phyloP scores from a whole-genome alignment of 2,329 filamentous ascomycete genomes.

The Ophiostoma sp. region DNA sequence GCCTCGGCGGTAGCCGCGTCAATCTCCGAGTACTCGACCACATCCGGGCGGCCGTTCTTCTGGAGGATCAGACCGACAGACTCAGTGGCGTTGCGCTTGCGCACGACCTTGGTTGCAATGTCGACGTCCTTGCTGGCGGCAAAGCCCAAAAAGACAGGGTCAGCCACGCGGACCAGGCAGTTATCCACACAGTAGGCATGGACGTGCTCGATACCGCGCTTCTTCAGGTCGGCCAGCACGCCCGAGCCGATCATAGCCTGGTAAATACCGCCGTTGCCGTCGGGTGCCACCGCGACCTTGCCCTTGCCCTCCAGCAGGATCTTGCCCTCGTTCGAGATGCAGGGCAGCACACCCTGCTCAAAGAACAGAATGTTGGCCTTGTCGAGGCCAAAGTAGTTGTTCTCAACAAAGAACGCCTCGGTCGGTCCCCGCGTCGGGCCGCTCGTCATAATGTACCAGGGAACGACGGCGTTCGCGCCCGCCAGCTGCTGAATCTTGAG shows the following conservation, averaged over 20 bases:
- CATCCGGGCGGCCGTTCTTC: conserved; percentile 94
- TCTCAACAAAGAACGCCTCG: conserved; percentile 86
- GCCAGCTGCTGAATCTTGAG: conserved; percentile 81
- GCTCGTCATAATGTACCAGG: conserved; percentile 99
- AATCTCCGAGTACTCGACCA: conserved; percentile 98
- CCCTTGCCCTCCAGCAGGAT: conserved; percentile 89
- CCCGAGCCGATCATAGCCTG: conserved; percentile 79
- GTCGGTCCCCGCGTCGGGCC: conserved; percentile 89
- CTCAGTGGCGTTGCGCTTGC: conserved; percentile 95
- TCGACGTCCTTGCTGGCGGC: conserved; percentile 83
- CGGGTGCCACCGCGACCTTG: conserved; percentile 90
- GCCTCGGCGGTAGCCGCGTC: conserved; percentile 86
- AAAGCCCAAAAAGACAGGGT: conserved; percentile 94
- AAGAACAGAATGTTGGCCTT: conserved; percentile 88
- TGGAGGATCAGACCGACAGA: conserved; percentile 91
- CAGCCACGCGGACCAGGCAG: conserved; percentile 97
- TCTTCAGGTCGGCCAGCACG: conserved; percentile 82
- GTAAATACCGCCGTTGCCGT: conserved; percentile 97
- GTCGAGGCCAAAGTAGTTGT: conserved; percentile 87
- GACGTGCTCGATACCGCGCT: conserved; percentile 88
- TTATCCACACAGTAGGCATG: conserved; percentile 99
- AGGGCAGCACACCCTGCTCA: conserved; percentile 94
- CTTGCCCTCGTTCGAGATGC: conserved; percentile 96
- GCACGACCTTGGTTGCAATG: conserved; percentile 98
- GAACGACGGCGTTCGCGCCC: conserved; percentile 58